A percentile compares a stretch with the other conserved stretches of the same genome.
Evolutionary conservation across 139 green algal genomes (phyloP).

Genomic region (Chlamydomonas schloesseri): DNA sequence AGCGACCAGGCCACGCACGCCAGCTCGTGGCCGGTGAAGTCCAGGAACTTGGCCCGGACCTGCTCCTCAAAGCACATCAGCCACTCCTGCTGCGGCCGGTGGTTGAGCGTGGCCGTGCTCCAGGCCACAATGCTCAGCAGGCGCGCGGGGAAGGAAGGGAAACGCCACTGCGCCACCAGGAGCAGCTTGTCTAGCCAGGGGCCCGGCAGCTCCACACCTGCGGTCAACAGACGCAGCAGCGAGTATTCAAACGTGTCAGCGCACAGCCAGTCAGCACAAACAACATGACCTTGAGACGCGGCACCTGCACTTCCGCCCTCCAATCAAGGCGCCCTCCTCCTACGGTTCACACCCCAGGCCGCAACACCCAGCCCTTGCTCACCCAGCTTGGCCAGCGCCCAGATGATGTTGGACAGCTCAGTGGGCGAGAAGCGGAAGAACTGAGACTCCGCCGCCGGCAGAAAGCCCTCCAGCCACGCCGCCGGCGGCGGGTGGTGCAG

Average conservation of each 20-base stretch:
- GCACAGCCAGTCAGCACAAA: too few species aligned
- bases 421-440: conserved; percentile 63
- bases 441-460: conserved; percentile 44
- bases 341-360: too few species aligned
- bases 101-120: conserved; percentile 52
- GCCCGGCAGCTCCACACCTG: conserved; percentile 41
- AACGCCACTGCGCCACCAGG: conserved; percentile 64
- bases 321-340: too few species aligned
- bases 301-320: too few species aligned
- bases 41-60: conserved; percentile 61
- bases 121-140: conserved; percentile 60
- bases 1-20: conserved; percentile 62
- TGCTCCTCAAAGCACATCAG: conserved; percentile 64
- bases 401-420: conserved; percentile 63
- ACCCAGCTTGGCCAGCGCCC: conserved; percentile 64
- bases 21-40: conserved; percentile 63
- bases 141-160: conserved; percentile 58
- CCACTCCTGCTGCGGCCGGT: conserved; percentile 59
- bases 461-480: conserved; percentile 40
- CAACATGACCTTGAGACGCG: too few species aligned
- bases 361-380: too few species aligned
- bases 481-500: conserved; percentile 52
- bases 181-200: conserved; percentile 61
- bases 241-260: too few species aligned
- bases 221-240: too few species aligned